These are phyloP conservation scores for Kodamaea arcana DNA, from an alignment of 1,139 yeast species.

Conservation along the genomic window DNA sequence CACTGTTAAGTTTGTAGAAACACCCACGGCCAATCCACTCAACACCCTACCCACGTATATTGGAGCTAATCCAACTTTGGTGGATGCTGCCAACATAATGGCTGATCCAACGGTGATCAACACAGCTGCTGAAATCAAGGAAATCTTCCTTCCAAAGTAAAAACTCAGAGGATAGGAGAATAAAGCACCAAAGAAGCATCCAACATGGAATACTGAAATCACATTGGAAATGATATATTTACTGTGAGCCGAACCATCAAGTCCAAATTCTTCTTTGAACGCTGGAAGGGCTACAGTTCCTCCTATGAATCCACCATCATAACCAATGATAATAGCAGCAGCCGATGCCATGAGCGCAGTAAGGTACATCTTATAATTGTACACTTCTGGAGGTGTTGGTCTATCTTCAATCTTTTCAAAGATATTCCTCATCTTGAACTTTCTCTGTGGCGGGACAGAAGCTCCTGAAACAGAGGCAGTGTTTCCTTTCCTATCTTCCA, in stretches of 20 bases:
- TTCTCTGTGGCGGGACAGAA: not conserved
- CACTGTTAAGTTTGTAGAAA: constrained; percentile 39
- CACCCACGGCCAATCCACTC: constrained; percentile 40
- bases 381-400: constrained; percentile 37
- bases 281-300: constrained; percentile 39
- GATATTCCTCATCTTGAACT: constrained; percentile 18
- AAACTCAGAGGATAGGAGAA: constrained; percentile 39
- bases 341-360: constrained; percentile 41
- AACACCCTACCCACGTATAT: constrained; percentile 41
- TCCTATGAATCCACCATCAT: constrained; percentile 44
- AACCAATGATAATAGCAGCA: constrained; percentile 38
- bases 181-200: constrained; percentile 46
- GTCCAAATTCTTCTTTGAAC: constrained; percentile 33
- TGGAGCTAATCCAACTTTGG: constrained; percentile 31
- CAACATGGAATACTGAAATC: constrained; percentile 45
- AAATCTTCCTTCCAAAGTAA: constrained; percentile 34
- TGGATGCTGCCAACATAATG: constrained; percentile 35
- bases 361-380: constrained; percentile 31
- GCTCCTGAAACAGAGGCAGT: not conserved
- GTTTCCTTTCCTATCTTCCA: too few species aligned
- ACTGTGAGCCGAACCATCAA: constrained; percentile 22
- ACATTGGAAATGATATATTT: constrained; percentile 28
- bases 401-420: constrained; percentile 36
- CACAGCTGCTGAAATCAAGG: constrained; percentile 32
- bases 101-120: constrained; percentile 38